phyloP scores from a whole-genome alignment of 331 rosid species.

The Rosa hybrid region DNA sequence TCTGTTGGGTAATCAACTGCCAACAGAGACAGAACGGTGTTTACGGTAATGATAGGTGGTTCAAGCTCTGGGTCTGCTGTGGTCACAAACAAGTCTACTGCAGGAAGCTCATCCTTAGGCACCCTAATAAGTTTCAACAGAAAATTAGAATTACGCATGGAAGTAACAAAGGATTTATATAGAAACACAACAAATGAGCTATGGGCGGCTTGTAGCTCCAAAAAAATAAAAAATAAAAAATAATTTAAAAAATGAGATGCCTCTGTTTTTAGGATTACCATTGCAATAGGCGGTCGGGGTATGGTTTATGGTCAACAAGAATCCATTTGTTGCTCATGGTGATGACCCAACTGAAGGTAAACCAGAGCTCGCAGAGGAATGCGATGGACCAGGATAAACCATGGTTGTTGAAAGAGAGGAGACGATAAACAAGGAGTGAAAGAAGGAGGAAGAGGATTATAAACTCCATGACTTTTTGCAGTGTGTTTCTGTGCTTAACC shows the following conservation, averaged over 20 bases:
- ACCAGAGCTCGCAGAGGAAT: constrained; percentile 56
- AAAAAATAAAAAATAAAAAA: background rate
- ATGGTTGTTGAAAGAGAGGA: constrained; percentile 25
- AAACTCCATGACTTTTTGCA: constrained; percentile 33
- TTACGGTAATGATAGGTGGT: constrained; percentile 70
- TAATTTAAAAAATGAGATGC: background rate
- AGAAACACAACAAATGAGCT: background rate
- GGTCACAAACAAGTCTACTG: constrained; percentile 73
- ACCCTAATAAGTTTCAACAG: constrained; percentile 33
- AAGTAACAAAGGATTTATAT: background rate
- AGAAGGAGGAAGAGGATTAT: constrained; percentile 47
- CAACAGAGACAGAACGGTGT: constrained; percentile 68
- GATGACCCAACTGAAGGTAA: constrained; percentile 43
- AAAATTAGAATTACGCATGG: background rate
- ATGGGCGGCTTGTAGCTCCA: background rate
- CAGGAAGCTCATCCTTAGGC: constrained; percentile 47
- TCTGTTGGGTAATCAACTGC: constrained; percentile 70
- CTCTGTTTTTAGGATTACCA: constrained; percentile 17
- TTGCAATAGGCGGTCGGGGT: constrained; percentile 43
- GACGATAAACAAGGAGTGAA: constrained; percentile 37
- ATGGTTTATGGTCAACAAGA: constrained; percentile 32
- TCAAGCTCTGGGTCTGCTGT: constrained; percentile 68
- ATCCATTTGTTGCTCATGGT: constrained; percentile 50
- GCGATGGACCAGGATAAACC: constrained; percentile 51
- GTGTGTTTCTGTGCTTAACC: constrained; percentile 10